These are phyloP conservation scores for Tetraselmis striata DNA, from an alignment of 139 green algal species.

Conservation along the genomic window DNA sequence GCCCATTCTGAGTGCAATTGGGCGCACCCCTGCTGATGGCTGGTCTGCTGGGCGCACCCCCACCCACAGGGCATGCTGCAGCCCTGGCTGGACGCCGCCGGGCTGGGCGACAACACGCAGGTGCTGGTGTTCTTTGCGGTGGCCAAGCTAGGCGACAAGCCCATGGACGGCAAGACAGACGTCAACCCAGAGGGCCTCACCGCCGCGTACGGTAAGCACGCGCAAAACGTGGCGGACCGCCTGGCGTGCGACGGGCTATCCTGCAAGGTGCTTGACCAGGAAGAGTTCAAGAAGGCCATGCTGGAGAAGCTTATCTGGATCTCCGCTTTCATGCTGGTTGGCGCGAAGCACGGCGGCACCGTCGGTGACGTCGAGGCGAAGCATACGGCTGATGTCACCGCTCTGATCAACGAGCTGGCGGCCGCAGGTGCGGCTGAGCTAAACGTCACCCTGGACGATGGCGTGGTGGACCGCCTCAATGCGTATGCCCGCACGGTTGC, in stretches of 20 bases:
- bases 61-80: conserved; percentile 90
- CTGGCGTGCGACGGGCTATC: conserved; percentile 68
- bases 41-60: too few relatives aligned
- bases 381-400: conserved; percentile 56
- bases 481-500: conserved; percentile 88
- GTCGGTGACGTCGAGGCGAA: conserved; percentile 82
- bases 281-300: conserved; percentile 75
- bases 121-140: conserved; percentile 98
- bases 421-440: conserved; percentile 51
- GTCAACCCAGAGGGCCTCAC: conserved; percentile 95
- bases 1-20: too few relatives aligned
- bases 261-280: conserved; percentile 77
- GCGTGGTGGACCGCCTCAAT: conserved; percentile 64
- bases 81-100: conserved; percentile 77
- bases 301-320: conserved; percentile 99
- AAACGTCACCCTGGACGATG: conserved; percentile 52
- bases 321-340: conserved; percentile 91
- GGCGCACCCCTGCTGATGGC: too few relatives aligned
- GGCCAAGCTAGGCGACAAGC: conserved; percentile 83
- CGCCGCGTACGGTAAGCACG: conserved; percentile 76
- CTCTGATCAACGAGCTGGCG: conserved; percentile 81
- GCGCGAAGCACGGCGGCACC: conserved; percentile 62
- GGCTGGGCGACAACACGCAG: conserved; percentile 82
- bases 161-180: conserved; percentile 88
- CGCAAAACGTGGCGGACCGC: conserved; percentile 64